Conservation (phyloP, 2,329 filamentous ascomycete genomes). For the Neonectria sp. region DNA sequence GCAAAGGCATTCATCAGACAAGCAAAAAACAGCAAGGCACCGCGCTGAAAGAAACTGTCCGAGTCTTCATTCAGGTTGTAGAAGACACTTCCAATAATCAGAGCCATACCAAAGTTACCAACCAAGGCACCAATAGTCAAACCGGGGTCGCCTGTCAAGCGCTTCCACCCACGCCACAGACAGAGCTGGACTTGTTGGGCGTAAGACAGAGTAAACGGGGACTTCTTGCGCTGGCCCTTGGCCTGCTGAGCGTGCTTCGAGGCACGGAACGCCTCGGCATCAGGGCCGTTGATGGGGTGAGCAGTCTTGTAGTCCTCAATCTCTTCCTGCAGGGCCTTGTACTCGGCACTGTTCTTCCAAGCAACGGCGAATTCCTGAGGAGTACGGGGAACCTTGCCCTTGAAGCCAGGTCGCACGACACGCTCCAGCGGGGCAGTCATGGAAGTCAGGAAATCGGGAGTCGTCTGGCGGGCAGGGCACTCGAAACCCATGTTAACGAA, state of each 20-base stretch:
- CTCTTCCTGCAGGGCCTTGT: constrained; percentile 65
- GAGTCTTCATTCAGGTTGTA: constrained; percentile 80
- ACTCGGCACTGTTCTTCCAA: constrained; percentile 71
- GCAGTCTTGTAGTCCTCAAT: constrained; percentile 69
- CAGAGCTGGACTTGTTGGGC: constrained; percentile 83
- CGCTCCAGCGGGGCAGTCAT: constrained; percentile 75
- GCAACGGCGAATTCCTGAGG: constrained; percentile 73
- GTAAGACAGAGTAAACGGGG: constrained; percentile 88
- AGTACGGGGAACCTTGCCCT: constrained; percentile 70
- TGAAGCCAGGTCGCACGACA: constrained; percentile 68
- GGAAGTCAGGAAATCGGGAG: constrained; percentile 80
- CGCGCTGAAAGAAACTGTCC: constrained; percentile 82
- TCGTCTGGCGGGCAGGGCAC: constrained; percentile 77
- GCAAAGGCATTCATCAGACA: constrained; percentile 89
- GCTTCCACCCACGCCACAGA: constrained; percentile 83
- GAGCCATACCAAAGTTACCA: constrained; percentile 81
- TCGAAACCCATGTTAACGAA: constrained; percentile 78
- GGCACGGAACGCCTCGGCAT: constrained; percentile 71
- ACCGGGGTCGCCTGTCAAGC: constrained; percentile 82
- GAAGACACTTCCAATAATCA: constrained; percentile 87
- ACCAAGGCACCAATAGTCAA: constrained; percentile 78
- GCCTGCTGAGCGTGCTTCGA: constrained; percentile 69
- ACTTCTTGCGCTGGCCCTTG: constrained; percentile 73
- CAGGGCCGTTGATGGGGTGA: constrained; percentile 69
- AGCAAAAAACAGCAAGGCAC: constrained; percentile 88